Evolutionary conservation across 2,329 filamentous ascomycete species (phyloP).

Genomic region (Fusarium irregulare): DNA sequence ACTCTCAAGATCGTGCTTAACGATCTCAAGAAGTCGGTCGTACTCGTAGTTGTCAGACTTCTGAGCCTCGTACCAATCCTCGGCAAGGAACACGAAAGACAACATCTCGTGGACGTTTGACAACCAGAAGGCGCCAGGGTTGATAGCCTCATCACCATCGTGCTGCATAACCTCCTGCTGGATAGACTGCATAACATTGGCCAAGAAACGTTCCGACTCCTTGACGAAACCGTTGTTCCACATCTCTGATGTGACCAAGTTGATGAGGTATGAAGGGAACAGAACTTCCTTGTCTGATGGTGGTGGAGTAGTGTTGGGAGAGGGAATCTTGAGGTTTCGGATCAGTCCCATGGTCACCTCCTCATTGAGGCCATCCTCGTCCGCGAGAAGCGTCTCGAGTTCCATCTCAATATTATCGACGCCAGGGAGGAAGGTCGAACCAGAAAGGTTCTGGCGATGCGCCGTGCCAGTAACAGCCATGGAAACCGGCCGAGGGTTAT

Average conservation of each 20-base stretch:
- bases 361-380: slow-evolving; percentile 95
- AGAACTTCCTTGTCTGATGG: slow-evolving; percentile 98
- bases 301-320: slow-evolving; percentile 84
- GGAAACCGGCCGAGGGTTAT: slow-evolving; percentile 94
- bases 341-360: slow-evolving; percentile 97
- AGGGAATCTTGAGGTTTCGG: slow-evolving; percentile 94
- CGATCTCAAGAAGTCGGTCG: slow-evolving; percentile 95
- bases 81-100: slow-evolving; percentile 97
- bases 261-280: slow-evolving; percentile 99
- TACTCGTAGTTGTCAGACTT: slow-evolving; percentile 99
- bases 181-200: slow-evolving; percentile 99
- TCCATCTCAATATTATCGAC: slow-evolving; percentile 95
- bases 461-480: slow-evolving; percentile 83
- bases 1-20: slow-evolving; percentile 98
- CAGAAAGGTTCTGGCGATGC: slow-evolving; percentile 77
- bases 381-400: slow-evolving; percentile 90
- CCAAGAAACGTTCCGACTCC: slow-evolving; percentile 97
- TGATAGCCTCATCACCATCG: slow-evolving; percentile 96
- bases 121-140: slow-evolving; percentile 97
- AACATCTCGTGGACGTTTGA: slow-evolving; percentile 99
- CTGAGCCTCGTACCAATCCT: slow-evolving; percentile 99
- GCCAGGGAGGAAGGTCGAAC: slow-evolving; percentile 81
- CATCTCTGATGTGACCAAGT: slow-evolving; percentile 99
- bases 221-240: slow-evolving; percentile 99
- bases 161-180: slow-evolving; percentile 99